phyloP scores from a whole-genome alignment of 1,284 basidiomycete species.

The Austroboletus niveus region DNA sequence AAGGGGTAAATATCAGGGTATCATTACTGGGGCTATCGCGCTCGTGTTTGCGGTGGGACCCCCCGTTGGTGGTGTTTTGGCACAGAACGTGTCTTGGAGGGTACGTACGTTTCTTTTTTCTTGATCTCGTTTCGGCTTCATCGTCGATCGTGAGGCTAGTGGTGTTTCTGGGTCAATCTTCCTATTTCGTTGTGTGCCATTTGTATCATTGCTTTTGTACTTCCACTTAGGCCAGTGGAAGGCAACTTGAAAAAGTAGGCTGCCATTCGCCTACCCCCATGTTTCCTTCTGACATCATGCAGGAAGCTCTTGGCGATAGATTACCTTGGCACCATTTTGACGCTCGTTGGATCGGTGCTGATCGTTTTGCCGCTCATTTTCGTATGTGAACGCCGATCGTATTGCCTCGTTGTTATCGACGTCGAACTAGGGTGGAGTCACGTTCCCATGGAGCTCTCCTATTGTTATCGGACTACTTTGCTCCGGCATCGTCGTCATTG shows the following conservation, averaged over 20 bases:
- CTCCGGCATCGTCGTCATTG: slow-evolving; percentile 53
- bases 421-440: slow-evolving; percentile 55
- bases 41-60: slow-evolving; percentile 50
- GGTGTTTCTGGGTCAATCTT: slow-evolving; percentile 68
- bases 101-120: slow-evolving; percentile 34
- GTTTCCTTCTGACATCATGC: slow-evolving; percentile 1
- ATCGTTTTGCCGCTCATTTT: slow-evolving; percentile 73
- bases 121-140: neutral
- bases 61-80: slow-evolving; percentile 54
- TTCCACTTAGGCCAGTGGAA: slow-evolving; percentile 64
- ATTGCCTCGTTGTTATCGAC: slow-evolving; percentile 3
- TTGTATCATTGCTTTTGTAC: slow-evolving; percentile 53
- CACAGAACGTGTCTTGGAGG: slow-evolving; percentile 61
- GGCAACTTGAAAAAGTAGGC: slow-evolving; percentile 51
- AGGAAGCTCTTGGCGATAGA: slow-evolving; percentile 71
- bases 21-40: slow-evolving; percentile 53
- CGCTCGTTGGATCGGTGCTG: slow-evolving; percentile 59
- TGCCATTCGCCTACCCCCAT: too few relatives aligned
- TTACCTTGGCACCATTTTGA: slow-evolving; percentile 59
- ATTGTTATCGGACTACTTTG: slow-evolving; percentile 61
- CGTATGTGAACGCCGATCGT: slow-evolving; percentile 39
- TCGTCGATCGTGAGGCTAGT: slow-evolving; percentile 32
- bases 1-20: slow-evolving; percentile 66
- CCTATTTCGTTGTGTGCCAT: slow-evolving; percentile 56
- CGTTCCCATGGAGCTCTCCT: slow-evolving; percentile 66